Base-by-base conservation (phyloP, 1,139 yeast genomes). In the Geotrichum macrosporum region DNA sequence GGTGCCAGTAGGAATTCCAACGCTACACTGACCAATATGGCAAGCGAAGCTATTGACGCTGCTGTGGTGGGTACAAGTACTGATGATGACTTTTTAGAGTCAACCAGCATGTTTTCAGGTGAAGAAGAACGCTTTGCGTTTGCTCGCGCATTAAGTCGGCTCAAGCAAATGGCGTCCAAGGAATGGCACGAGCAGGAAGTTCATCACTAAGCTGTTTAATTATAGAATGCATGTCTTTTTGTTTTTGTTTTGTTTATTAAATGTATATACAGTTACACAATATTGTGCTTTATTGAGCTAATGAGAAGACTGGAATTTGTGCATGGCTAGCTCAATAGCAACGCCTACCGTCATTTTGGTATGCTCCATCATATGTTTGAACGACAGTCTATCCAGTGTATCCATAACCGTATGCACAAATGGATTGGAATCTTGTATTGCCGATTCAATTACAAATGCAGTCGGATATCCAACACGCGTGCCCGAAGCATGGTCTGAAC, bases 41-140 rank as follows among this genome's bases (percentile, higher is more conserved):
- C n/a, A n/a, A n/a, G n/a, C n/a, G n/a, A n/a, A n/a, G n/a, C n/a
- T 30, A 20, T 30, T 12, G 12, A 30, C 33, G 32, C 15, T 9
- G 27, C 38, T 35, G 38, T 24, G n/a, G 13, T 15, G 16, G 26
- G 10, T 5, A 15, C 9, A 20, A 22, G 31, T 8, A 20, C 26
- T 10, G 27, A 42, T 55, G 77, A 80, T 53, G 80, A 79, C 54
- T 72, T 83, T 46, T 86, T 92, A n/a, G 76, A 81, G 56, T 79
- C 81, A 62, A 84, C 94, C 1, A 71, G 84, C 30, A 79, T 87
- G 79, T 89, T 92, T 68, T 84, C 84, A 38, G 69, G 84, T 5
- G 97, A 88, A 63, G 98, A 92, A 65, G 98, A 92, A 67, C 77
- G 83, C 65, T 92, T 92, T 71, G 98, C 98, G 13, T 92, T 89